Evolutionary conservation across 805 yeast genomes (phyloP).

Genomic region (Ogataea chonburiensis): DNA sequence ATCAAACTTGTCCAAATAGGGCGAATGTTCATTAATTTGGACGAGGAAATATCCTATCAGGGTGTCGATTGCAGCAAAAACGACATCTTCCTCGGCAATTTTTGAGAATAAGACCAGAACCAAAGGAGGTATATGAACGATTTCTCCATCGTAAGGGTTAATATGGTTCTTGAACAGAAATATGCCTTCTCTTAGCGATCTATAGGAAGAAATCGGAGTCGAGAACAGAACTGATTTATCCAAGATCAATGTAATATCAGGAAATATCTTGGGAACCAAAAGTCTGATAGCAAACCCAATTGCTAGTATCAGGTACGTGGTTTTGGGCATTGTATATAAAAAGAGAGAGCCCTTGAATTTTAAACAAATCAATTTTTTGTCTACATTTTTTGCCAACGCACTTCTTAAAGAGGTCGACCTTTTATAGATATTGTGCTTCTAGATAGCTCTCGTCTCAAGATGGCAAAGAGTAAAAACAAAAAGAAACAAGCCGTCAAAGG

Average conservation of each 20-base stretch:
- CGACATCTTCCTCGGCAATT: conserved; percentile 33
- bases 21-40: conserved; percentile 43
- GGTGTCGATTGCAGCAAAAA: conserved; percentile 62
- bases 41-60: conserved; percentile 55
- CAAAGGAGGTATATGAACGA: conserved; percentile 83
- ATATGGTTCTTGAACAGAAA: conserved; percentile 55
- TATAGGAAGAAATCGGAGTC: conserved; percentile 72
- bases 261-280: conserved; percentile 29
- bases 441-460: not conserved
- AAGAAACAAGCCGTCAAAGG: conserved; percentile 7
- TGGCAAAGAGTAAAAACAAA: conserved; percentile 9
- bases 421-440: not conserved
- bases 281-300: conserved; percentile 30
- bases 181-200: conserved; percentile 64
- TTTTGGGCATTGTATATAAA: not conserved
- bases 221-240: conserved; percentile 61
- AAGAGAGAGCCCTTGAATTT: conserved; percentile 1
- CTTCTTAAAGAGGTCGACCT: conserved; percentile 1
- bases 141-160: conserved; percentile 74
- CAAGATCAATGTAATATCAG: conserved; percentile 33
- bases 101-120: conserved; percentile 51
- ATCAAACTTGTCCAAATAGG: conserved; percentile 20
- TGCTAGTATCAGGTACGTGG: conserved; percentile 13
- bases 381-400: conserved; percentile 11
- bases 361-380: conserved; percentile 1